Percentiles rank a stretch among this genome's conserved stretches.
These are phyloP conservation scores for Colletotrichum tabaci DNA, from an alignment of 2,329 filamentous ascomycete species.

Conservation along the genomic window DNA sequence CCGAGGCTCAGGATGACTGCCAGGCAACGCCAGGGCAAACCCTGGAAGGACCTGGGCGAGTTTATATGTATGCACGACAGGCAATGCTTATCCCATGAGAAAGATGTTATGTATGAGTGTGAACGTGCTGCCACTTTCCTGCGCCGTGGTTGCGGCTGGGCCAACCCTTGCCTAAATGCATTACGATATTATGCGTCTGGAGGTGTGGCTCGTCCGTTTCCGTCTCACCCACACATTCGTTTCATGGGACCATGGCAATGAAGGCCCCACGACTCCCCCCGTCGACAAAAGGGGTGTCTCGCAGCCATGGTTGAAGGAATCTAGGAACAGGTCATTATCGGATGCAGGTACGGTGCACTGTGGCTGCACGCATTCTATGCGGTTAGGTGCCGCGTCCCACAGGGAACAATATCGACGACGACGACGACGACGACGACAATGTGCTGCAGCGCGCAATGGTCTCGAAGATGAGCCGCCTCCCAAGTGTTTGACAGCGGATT, in stretches of 20 bases:
- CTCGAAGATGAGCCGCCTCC: not conserved
- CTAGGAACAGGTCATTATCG: slow-evolving; percentile 5
- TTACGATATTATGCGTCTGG: slow-evolving; percentile 20
- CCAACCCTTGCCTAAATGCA: slow-evolving; percentile 13
- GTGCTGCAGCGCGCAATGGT: not conserved
- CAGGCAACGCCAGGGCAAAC: not conserved
- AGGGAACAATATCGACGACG: not conserved
- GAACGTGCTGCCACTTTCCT: not conserved
- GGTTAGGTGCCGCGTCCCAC: not conserved
- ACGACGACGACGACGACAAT: not conserved
- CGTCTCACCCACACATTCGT: slow-evolving; percentile 14
- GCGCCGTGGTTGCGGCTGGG: slow-evolving; percentile 4
- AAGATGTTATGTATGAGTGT: slow-evolving; percentile 2
- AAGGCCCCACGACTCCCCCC: slow-evolving; percentile 17
- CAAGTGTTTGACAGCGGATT: not conserved
- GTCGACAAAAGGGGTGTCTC: not conserved
- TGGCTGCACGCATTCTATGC: slow-evolving; percentile 4
- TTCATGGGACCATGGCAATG: slow-evolving; percentile 8
- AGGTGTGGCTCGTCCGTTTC: slow-evolving; percentile 3
- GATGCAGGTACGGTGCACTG: slow-evolving; percentile 33
- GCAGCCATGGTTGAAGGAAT: slow-evolving; percentile 8
- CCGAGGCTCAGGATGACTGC: not conserved
- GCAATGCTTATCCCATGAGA: slow-evolving; percentile 35
- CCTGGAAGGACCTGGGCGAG: not conserved
- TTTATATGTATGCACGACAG: slow-evolving; percentile 14